Conservation (phyloP, 2,329 filamentous ascomycete species). For the Furcasterigmium sp. region DNA sequence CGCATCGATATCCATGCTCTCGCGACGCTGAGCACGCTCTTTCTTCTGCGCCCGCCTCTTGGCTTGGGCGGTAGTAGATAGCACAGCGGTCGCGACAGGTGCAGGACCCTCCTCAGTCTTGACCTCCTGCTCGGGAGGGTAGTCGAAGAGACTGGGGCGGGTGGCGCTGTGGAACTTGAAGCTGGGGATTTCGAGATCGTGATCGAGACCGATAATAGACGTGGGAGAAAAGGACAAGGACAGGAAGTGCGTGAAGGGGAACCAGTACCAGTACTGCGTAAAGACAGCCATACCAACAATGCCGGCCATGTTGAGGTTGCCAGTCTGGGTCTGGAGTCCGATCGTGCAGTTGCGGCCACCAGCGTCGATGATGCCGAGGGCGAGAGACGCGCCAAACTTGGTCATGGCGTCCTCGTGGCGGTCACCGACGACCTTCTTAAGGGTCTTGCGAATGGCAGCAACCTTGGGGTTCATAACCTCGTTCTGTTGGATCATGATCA, state of each 20-base stretch:
- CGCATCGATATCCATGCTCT: constrained; percentile 93
- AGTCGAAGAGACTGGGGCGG: constrained; percentile 92
- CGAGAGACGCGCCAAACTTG: constrained; percentile 93
- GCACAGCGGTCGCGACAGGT: constrained; percentile 88
- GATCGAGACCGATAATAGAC: constrained; percentile 88
- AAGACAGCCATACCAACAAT: constrained; percentile 98
- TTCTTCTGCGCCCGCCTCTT: constrained; percentile 93
- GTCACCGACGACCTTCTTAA: constrained; percentile 90
- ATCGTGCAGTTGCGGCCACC: constrained; percentile 98
- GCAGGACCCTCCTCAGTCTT: constrained; percentile 92
- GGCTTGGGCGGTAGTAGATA: constrained; percentile 95
- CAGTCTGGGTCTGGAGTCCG: constrained; percentile 93
- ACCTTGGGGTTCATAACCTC: constrained; percentile 99
- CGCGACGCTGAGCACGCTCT: constrained; percentile 79
- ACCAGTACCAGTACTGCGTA: constrained; percentile 99
- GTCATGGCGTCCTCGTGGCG: constrained; percentile 99
- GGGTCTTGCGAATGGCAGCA: constrained; percentile 79
- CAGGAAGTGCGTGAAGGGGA: constrained; percentile 96
- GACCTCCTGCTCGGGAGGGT: constrained; percentile 92
- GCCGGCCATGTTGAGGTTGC: constrained; percentile 96
- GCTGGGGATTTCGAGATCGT: constrained; percentile 85
- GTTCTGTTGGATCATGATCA: constrained; percentile 99
- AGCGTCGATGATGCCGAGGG: constrained; percentile 94
- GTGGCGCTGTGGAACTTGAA: constrained; percentile 97
- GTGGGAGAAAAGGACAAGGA: constrained; percentile 96